Conservation (phyloP, 768 basidiomycete species). For the Podaxis carcinomalis region DNA sequence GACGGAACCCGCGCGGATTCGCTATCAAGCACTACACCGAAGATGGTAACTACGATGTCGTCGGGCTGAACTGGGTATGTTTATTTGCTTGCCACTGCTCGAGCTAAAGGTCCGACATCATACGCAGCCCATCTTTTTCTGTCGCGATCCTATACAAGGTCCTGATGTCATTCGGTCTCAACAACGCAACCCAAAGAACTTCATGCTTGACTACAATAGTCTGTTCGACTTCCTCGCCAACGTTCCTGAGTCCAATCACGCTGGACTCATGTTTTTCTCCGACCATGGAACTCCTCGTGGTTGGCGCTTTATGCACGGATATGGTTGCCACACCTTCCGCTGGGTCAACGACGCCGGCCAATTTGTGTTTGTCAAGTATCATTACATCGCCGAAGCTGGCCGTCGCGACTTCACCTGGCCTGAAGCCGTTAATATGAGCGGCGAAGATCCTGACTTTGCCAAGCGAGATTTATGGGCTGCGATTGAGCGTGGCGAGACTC, state of each 20-base stretch:
- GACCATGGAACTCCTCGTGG: conserved; percentile 12
- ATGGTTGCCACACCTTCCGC: conserved; percentile 13
- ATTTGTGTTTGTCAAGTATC: conserved; percentile 13
- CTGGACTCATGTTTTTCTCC: conserved; percentile 13
- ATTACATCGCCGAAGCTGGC: conserved; percentile 6
- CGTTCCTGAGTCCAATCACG: conserved; percentile 12
- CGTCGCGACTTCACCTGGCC: conserved; percentile 12
- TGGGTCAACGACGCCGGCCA: conserved; percentile 11
- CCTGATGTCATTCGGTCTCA: conserved; percentile 14
- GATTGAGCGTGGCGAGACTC: conserved; percentile 11
- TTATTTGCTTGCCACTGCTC: not conserved
- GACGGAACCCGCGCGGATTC: conserved; percentile 12
- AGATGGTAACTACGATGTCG: conserved; percentile 13
- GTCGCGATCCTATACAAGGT: conserved; percentile 12
- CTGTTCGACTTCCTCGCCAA: conserved; percentile 13
- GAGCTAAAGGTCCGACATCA: not conserved
- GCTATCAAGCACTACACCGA: conserved; percentile 15
- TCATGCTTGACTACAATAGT: conserved; percentile 11
- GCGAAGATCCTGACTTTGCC: conserved; percentile 11
- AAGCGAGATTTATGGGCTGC: conserved; percentile 11
- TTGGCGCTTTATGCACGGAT: conserved; percentile 11
- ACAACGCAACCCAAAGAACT: conserved; percentile 10
- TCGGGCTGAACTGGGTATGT: conserved; percentile 11
- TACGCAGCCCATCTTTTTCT: conserved; percentile 9
- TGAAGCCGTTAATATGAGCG: conserved; percentile 9